Evolutionary conservation across 495 filamentous ascomycete genomes (phyloP), one percentile per base, ranked within the genome.

Genomic region (Xylaria nigripes): DNA sequence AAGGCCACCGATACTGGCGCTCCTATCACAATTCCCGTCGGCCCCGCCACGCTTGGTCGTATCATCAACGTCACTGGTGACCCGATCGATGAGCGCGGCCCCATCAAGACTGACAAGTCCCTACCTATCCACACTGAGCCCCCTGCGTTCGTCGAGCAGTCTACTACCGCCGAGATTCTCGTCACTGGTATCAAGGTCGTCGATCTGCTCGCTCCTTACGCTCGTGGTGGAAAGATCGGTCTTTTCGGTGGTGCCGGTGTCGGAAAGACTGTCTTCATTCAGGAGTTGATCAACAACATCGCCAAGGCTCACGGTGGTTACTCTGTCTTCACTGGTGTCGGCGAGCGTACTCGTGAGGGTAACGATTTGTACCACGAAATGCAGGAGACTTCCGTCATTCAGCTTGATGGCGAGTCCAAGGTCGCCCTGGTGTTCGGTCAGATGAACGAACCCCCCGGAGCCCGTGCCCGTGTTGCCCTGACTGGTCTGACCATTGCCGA

Each of bases 331-430:
- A 95, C 89, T 72, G 93, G 93, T 90, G 93, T 98, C 76, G 93
- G 93, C 68, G 93, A 98, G 87, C 93, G 93, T 81, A 98, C 93
- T 69, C 93, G 93, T 86, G 93, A 98, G 85, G 93, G 93, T 85
- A 98, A 98, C 85, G 93, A 98, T 86, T 78, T 98, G 83, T 98
- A 98, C 86, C 94, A 98, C 81, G 93, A 98, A 87, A 98, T 98
- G 93, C 93, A 98, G 82, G 91, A 98, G 81, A 98, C 93, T 69
- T 84, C 85, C 78, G 93, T 98, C 83, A 98, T 98, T 78, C 81
- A 98, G 75, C 89, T 98, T 58, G 93, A 98, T 59, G 93, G 93
- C 77, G 90, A 95, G 66, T 98, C 93, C 73, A 98, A 98, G 86
- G 93, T 97, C 78, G 89, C 93, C 59, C 83, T 98, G 61, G 93